phyloP scores from a whole-genome alignment of 345 rosid genomes.

The Lumnitzera racemosa region DNA sequence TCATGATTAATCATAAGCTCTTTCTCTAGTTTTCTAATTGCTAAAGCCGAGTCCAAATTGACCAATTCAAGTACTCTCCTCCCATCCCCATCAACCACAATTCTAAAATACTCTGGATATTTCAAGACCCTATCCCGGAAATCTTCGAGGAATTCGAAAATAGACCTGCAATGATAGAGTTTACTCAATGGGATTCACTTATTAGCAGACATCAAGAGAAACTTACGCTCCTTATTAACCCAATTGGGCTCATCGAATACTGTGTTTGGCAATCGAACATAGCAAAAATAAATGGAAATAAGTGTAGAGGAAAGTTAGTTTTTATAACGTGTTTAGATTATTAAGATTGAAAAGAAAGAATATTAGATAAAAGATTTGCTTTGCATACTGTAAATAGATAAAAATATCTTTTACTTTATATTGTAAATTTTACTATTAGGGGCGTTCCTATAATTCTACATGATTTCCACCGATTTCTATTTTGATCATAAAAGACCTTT shows the following conservation, averaged over 20 bases:
- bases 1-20: slow-evolving; percentile 57
- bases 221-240: slow-evolving; percentile 47
- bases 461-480: no score
- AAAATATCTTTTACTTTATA: no score
- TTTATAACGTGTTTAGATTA: no score
- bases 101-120: slow-evolving; percentile 58
- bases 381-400: no score
- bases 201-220: slow-evolving; percentile 72
- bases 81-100: slow-evolving; percentile 52
- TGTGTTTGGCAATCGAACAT: no score
- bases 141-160: slow-evolving; percentile 86
- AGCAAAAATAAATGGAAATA: no score
- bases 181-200: slow-evolving; percentile 67
- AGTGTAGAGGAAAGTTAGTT: no score
- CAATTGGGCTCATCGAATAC: slow-evolving; percentile 51
- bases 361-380: no score
- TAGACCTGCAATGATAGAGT: slow-evolving; percentile 57
- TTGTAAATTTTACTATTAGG: no score
- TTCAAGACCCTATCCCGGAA: slow-evolving; percentile 64
- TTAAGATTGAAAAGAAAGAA: no score
- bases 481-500: no score
- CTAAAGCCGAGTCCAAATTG: slow-evolving; percentile 52
- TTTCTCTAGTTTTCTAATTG: slow-evolving; percentile 59
- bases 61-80: slow-evolving; percentile 63
- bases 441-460: no score